Conservation (phyloP, 1,284 basidiomycete species). For the Malassezia dermatis region DNA sequence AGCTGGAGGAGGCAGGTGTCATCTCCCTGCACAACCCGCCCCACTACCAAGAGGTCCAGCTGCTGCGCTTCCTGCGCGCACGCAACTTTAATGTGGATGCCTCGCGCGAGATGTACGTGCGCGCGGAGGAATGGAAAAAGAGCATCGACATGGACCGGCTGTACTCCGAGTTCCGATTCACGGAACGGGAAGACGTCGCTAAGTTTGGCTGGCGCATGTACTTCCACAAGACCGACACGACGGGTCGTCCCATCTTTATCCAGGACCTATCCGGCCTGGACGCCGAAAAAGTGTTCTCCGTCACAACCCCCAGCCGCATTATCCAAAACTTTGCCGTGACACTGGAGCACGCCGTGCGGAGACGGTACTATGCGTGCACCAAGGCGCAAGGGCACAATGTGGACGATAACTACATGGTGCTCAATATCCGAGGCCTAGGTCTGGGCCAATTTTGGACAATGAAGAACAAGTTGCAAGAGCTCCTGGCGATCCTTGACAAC, state of each 20-base stretch:
- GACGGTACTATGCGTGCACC: conserved; percentile 33
- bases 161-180: conserved; percentile 26
- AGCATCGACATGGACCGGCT: conserved; percentile 28
- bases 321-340: conserved; percentile 41
- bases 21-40: conserved; percentile 19
- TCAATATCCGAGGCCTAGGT: conserved; percentile 37
- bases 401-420: conserved; percentile 45
- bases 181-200: conserved; percentile 34
- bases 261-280: conserved; percentile 41
- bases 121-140: conserved; percentile 36
- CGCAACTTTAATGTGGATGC: conserved; percentile 31
- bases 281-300: conserved; percentile 22
- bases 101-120: conserved; percentile 33
- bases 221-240: conserved; percentile 39
- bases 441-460: conserved; percentile 42
- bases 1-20: conserved; percentile 20
- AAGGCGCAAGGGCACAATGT: conserved; percentile 23
- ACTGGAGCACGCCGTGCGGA: conserved; percentile 35
- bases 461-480: conserved; percentile 36
- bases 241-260: conserved; percentile 42
- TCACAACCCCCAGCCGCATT: conserved; percentile 38
- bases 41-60: conserved; percentile 23
- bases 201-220: conserved; percentile 44
- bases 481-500: conserved; percentile 34
- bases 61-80: conserved; percentile 40